Conservation (phyloP, 139 green algal genomes). For the Spirogloea muscicola region DNA sequence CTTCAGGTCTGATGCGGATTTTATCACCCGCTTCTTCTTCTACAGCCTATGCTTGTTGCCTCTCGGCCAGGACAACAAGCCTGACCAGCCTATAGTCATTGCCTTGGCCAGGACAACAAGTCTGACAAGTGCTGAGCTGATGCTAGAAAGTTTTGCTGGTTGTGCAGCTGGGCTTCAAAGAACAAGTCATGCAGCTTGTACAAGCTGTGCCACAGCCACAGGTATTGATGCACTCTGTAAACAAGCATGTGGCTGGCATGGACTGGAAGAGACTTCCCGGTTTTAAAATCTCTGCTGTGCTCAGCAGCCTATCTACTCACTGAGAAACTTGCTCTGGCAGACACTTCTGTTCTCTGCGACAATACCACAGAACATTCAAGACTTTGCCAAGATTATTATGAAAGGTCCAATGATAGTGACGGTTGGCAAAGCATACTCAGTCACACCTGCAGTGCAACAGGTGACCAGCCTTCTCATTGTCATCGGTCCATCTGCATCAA, state of each 20-base stretch:
- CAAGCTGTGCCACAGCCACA: not conserved
- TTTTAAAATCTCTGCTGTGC: no score
- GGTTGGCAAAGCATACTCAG: not conserved
- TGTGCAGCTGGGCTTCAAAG: conserved; percentile 1
- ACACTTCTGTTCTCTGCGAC: not conserved
- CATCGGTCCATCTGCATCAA: not conserved
- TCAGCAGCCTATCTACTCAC: no score
- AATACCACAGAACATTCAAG: not conserved
- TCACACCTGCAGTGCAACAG: not conserved
- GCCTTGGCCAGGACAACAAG: not conserved
- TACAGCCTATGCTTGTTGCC: not conserved
- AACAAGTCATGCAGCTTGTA: conserved; percentile 4
- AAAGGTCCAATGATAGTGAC: conserved; percentile 4
- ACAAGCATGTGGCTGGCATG: no score
- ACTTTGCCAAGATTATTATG: not conserved
- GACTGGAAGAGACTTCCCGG: no score
- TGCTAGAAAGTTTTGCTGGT: not conserved
- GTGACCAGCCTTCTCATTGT: not conserved
- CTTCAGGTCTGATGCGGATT: conserved; percentile 1
- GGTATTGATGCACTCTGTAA: no score
- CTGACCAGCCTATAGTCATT: not conserved
- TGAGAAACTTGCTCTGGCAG: no score
- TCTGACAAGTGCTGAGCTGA: not conserved
- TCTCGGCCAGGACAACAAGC: not conserved
- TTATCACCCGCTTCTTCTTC: not conserved